phyloP scores from a whole-genome alignment of 2,329 filamentous ascomycete species.

The Claviceps lovelessii region DNA sequence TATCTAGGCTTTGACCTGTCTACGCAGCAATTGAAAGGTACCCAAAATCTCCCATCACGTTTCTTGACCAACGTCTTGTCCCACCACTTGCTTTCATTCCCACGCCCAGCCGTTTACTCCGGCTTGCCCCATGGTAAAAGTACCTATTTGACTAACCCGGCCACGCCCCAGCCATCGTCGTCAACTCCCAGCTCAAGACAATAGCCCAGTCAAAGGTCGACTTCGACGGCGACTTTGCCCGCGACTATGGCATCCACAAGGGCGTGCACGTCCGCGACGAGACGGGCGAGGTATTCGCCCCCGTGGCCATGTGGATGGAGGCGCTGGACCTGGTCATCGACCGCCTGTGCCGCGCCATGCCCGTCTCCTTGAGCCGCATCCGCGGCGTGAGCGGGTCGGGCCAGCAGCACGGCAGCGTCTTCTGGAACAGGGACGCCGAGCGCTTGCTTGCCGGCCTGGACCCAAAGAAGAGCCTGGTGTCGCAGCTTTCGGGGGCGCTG shows the following conservation, averaged over 20 bases:
- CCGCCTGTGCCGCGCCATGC: conserved; percentile 52
- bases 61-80: not conserved
- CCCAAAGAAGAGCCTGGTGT: conserved; percentile 45
- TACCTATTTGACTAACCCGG: not conserved
- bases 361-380: conserved; percentile 53
- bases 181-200: conserved; percentile 69
- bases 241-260: conserved; percentile 68
- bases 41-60: not conserved
- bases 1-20: conserved; percentile 93
- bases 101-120: too few species aligned
- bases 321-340: conserved; percentile 73
- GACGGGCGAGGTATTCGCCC: conserved; percentile 82
- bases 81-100: not conserved
- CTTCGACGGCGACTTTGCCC: conserved; percentile 70
- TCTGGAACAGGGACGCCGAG: conserved; percentile 66
- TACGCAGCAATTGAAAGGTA: conserved; percentile 90
- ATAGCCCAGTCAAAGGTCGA: conserved; percentile 80
- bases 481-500: conserved; percentile 60
- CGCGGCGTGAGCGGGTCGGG: conserved; percentile 79
- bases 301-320: conserved; percentile 89
- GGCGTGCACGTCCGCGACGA: conserved; percentile 71
- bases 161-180: conserved; percentile 52
- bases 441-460: conserved; percentile 47
- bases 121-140: not conserved
- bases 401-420: conserved; percentile 96